phyloP scores from a whole-genome alignment of 202 grass and related monocot genomes.

The Saccharum hybrid region DNA sequence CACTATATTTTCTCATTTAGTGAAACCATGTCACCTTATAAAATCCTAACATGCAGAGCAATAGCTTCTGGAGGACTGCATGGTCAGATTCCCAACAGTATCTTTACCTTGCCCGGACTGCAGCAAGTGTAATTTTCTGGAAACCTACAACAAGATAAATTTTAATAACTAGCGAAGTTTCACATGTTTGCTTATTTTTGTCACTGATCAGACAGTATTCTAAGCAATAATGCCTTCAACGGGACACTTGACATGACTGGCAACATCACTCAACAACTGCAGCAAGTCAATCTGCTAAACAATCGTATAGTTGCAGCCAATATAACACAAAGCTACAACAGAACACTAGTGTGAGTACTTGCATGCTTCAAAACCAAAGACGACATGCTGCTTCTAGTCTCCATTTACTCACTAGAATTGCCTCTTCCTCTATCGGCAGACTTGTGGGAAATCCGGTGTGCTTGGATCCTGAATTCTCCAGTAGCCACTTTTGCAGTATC shows the following conservation, averaged over 20 bases:
- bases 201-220: constrained; percentile 58
- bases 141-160: constrained; percentile 27
- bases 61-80: constrained; percentile 57
- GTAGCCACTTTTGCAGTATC: constrained; percentile 50
- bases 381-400: neutral
- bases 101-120: constrained; percentile 67
- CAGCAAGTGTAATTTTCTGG: constrained; percentile 82
- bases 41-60: constrained; percentile 55
- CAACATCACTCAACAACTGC: constrained; percentile 54
- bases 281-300: constrained; percentile 66
- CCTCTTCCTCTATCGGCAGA: constrained; percentile 46
- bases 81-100: constrained; percentile 47
- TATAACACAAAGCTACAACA: constrained; percentile 53
- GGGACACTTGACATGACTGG: constrained; percentile 63
- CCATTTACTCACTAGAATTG: constrained; percentile 27
- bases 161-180: constrained; percentile 25
- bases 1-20: constrained; percentile 14
- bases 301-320: constrained; percentile 55
- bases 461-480: constrained; percentile 33
- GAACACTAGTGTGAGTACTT: constrained; percentile 63
- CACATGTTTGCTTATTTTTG: constrained; percentile 23
- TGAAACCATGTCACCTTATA: constrained; percentile 27
- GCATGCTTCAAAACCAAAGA: constrained; percentile 19
- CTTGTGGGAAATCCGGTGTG: constrained; percentile 78
- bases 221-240: constrained; percentile 62